Conservation (phyloP, 2,329 filamentous ascomycete species). For the Amauroascus niger region DNA sequence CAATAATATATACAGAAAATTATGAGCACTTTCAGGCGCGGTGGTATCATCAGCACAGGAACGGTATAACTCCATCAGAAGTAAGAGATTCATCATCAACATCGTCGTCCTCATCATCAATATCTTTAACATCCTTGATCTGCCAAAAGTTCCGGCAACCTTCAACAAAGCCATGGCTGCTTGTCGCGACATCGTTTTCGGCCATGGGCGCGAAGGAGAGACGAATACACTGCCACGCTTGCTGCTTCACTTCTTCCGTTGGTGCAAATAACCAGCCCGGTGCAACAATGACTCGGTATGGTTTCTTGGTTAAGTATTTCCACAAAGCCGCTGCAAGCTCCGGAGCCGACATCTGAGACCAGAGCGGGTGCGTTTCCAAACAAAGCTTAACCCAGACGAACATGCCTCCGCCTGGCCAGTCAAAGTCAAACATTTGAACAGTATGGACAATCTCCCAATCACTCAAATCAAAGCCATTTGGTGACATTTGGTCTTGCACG, state of each 20-base stretch:
- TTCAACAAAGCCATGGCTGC: slow-evolving; percentile 55
- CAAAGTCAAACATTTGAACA: slow-evolving; percentile 63
- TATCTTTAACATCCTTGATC: slow-evolving; percentile 49
- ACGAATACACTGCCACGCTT: slow-evolving; percentile 62
- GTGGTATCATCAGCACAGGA: not conserved
- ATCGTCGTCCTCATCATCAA: slow-evolving; percentile 14
- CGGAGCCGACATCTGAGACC: slow-evolving; percentile 43
- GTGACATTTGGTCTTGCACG: slow-evolving; percentile 27
- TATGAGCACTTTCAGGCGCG: not conserved
- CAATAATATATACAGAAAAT: not conserved
- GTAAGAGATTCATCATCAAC: not conserved
- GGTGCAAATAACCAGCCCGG: slow-evolving; percentile 68
- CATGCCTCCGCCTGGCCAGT: slow-evolving; percentile 80
- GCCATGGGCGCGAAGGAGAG: slow-evolving; percentile 78
- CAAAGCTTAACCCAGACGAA: slow-evolving; percentile 73
- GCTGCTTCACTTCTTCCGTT: slow-evolving; percentile 47
- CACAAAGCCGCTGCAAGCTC: slow-evolving; percentile 58
- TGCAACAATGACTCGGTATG: slow-evolving; percentile 58
- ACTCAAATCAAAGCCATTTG: slow-evolving; percentile 30
- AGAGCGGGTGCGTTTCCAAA: slow-evolving; percentile 65
- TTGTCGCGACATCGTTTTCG: slow-evolving; percentile 56
- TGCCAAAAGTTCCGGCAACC: slow-evolving; percentile 68
- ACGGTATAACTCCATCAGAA: not conserved
- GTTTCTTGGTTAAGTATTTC: slow-evolving; percentile 59
- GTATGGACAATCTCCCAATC: slow-evolving; percentile 71